Conservation (phyloP, 768 basidiomycete species). For the Gloeopeniophorella convolvens region DNA sequence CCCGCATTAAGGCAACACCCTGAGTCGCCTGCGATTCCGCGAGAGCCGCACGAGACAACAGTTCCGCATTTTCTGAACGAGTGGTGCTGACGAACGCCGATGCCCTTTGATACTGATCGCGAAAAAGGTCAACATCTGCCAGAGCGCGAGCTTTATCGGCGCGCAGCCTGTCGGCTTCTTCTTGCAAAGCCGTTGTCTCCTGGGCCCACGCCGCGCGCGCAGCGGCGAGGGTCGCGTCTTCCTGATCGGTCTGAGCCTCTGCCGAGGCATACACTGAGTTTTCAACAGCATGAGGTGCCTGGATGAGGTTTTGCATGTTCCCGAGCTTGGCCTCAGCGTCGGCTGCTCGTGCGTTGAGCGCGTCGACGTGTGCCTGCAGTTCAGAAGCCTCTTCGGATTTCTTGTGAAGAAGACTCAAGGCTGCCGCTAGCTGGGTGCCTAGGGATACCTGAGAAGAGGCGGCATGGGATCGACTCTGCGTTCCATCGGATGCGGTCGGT, state of each 20-base stretch:
- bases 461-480: slow-evolving; percentile 7
- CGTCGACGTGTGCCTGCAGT: slow-evolving; percentile 7
- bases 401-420: slow-evolving; percentile 13
- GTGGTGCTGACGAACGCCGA: slow-evolving; percentile 12
- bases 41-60: slow-evolving; percentile 15
- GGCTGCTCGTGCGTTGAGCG: neutral
- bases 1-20: slow-evolving; percentile 19
- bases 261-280: neutral
- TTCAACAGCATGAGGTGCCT: neutral
- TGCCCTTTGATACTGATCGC: slow-evolving; percentile 14
- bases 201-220: slow-evolving; percentile 12
- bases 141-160: slow-evolving; percentile 6
- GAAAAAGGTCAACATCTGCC: slow-evolving; percentile 18
- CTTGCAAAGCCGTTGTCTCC: slow-evolving; percentile 7
- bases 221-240: neutral
- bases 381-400: slow-evolving; percentile 18
- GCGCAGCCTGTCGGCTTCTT: neutral
- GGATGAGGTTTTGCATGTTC: neutral
- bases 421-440: slow-evolving; percentile 11
- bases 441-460: neutral
- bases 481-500: slow-evolving; percentile 6
- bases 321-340: neutral
- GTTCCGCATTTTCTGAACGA: slow-evolving; percentile 20
- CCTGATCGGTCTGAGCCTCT: slow-evolving; percentile 12
- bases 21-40: slow-evolving; percentile 19